A percentile compares a stretch with the other conserved stretches of the same genome.
Conservation (phyloP, 2,329 filamentous ascomycete genomes). For the Epichloe brachyelytri region DNA sequence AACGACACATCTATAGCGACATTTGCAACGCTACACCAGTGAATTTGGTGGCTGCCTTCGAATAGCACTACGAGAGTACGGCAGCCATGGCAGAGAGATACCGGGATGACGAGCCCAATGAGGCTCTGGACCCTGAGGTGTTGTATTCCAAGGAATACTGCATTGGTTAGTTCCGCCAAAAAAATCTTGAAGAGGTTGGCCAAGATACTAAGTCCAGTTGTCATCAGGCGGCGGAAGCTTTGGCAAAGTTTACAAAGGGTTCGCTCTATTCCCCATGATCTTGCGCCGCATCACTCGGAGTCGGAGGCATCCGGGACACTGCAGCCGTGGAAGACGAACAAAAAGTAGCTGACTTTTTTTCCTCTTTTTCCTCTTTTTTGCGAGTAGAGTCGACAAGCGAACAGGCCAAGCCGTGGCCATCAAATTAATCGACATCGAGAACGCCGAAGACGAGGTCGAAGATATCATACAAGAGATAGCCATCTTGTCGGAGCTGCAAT, state of each 20-base stretch:
- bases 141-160: slow-evolving; percentile 89
- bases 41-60: neutral
- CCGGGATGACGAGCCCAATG: slow-evolving; percentile 34
- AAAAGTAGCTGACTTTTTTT: neutral
- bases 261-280: slow-evolving; percentile 11
- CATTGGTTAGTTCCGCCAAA: slow-evolving; percentile 47
- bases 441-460: slow-evolving; percentile 97
- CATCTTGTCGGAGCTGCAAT: slow-evolving; percentile 90
- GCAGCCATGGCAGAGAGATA: slow-evolving; percentile 35
- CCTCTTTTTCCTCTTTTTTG: neutral
- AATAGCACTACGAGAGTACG: neutral
- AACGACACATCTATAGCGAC: neutral
- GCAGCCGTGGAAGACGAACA: neutral
- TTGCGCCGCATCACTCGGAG: neutral
- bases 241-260: slow-evolving; percentile 98
- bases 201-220: slow-evolving; percentile 14
- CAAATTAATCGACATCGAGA: slow-evolving; percentile 97
- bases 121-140: slow-evolving; percentile 65
- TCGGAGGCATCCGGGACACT: neutral
- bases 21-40: neutral
- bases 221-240: slow-evolving; percentile 81
- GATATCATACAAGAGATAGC: slow-evolving; percentile 99
- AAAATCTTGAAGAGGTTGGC: neutral
- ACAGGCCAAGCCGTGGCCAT: slow-evolving; percentile 92
- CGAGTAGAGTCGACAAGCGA: slow-evolving; percentile 71